A percentile compares a stretch with the other conserved stretches of the same genome.
phyloP scores from a whole-genome alignment of 192 early-diverging fungal genomes.

The Entophlyctis luteolus region DNA sequence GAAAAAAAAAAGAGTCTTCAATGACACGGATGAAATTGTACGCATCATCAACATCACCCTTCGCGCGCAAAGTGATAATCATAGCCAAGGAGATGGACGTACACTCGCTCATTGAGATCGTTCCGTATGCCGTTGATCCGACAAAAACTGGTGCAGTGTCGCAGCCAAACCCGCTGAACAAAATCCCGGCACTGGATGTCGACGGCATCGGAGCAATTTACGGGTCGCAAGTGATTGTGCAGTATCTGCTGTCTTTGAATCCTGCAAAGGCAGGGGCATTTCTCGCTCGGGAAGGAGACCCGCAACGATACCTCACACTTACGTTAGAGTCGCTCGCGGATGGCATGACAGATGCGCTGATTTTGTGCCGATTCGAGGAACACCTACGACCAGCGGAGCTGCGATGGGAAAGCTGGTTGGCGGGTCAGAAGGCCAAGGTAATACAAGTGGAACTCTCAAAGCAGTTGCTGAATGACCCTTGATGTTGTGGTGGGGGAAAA shows the following conservation, averaged over 20 bases:
- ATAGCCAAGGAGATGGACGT: slow-evolving; percentile 17
- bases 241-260: slow-evolving; percentile 11
- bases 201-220: slow-evolving; percentile 4
- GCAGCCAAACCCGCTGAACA: slow-evolving; percentile 21
- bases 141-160: not conserved
- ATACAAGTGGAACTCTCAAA: not conserved
- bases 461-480: not conserved
- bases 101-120: not conserved
- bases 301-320: not conserved
- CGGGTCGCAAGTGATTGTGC: slow-evolving; percentile 17
- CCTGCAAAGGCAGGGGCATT: not conserved
- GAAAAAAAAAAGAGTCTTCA: not conserved
- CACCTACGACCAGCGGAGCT: slow-evolving; percentile 1
- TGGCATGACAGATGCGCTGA: slow-evolving; percentile 4
- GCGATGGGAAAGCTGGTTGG: not conserved
- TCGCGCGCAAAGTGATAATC: slow-evolving; percentile 26
- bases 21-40: slow-evolving; percentile 22
- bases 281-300: not conserved
- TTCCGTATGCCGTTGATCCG: not conserved
- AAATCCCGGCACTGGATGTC: slow-evolving; percentile 26
- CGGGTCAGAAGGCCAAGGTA: slow-evolving; percentile 20
- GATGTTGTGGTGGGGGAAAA: not conserved
- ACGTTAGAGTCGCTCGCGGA: slow-evolving; percentile 17
- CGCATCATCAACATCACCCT: slow-evolving; percentile 20
- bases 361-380: slow-evolving; percentile 3